Conservation (phyloP, 768 basidiomycete species). For the Boletus rufocinnamomeus region DNA sequence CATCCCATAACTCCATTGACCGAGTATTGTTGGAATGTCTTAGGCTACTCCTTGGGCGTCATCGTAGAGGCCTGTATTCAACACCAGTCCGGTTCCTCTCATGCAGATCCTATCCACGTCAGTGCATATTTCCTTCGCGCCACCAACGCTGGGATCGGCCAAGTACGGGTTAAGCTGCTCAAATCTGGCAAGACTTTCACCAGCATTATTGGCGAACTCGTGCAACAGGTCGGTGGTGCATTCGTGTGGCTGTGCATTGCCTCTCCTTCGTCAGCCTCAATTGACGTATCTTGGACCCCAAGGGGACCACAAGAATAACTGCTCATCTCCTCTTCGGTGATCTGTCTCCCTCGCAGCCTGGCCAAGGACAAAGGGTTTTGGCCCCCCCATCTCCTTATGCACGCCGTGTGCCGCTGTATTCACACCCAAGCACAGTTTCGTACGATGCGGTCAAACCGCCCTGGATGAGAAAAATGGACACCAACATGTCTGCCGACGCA, state of each 20-base stretch:
- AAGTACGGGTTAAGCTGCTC: conserved; percentile 49
- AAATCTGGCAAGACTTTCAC: conserved; percentile 55
- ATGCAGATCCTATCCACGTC: conserved; percentile 60
- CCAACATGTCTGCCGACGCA: conserved; percentile 44
- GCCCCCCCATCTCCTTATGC: conserved; percentile 58
- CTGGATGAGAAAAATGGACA: conserved; percentile 40
- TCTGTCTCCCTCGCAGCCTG: conserved; percentile 38
- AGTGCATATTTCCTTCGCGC: conserved; percentile 59
- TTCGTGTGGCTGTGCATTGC: neutral
- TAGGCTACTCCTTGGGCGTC: conserved; percentile 62
- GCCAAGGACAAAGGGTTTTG: conserved; percentile 28
- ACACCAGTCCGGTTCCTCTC: conserved; percentile 48
- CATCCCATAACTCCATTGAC: neutral
- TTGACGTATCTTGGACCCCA: conserved; percentile 1
- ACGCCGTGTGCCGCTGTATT: conserved; percentile 55
- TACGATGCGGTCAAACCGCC: conserved; percentile 22
- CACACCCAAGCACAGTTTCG: conserved; percentile 49
- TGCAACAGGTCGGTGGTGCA: conserved; percentile 50
- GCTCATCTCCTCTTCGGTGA: conserved; percentile 59
- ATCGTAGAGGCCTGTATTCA: conserved; percentile 55
- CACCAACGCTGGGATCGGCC: conserved; percentile 43
- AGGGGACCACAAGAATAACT: conserved; percentile 51
- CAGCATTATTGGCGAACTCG: conserved; percentile 57
- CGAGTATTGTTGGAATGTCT: neutral
- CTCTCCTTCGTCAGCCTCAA: neutral